Evolutionary conservation across 2,329 filamentous ascomycete genomes (phyloP).

Genomic region (Pseudocercospora musae): DNA sequence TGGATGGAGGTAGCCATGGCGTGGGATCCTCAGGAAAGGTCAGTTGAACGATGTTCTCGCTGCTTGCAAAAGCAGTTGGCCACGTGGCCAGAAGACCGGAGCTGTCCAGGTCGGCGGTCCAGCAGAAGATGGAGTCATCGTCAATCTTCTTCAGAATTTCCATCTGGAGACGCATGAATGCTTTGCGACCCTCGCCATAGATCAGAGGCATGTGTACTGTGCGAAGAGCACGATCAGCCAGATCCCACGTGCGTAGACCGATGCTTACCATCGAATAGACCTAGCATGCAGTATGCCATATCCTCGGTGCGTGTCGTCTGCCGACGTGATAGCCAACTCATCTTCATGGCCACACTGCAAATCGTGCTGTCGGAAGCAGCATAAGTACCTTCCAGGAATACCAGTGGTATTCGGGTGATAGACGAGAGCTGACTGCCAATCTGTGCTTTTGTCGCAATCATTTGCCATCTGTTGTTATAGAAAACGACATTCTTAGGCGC

Average conservation of each 20-base stretch:
- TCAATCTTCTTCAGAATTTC: conserved; percentile 22
- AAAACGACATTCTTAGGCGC: background rate
- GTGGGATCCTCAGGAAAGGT: background rate
- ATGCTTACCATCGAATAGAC: conserved; percentile 18
- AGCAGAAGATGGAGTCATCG: conserved; percentile 28
- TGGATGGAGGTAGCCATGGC: background rate
- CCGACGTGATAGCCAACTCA: conserved; percentile 24
- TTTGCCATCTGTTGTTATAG: background rate
- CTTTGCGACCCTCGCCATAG: conserved; percentile 23
- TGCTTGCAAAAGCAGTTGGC: conserved; percentile 41
- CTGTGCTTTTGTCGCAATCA: background rate
- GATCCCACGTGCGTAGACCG: background rate
- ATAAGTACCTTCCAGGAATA: background rate
- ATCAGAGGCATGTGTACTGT: conserved; percentile 25
- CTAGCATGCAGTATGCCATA: conserved; percentile 14
- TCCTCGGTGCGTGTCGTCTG: conserved; percentile 22
- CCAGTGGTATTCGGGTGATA: conserved; percentile 2
- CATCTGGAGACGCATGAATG: conserved; percentile 27
- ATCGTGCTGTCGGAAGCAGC: background rate
- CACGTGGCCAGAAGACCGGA: conserved; percentile 28
- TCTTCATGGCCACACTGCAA: conserved; percentile 13
- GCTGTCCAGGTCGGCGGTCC: conserved; percentile 5
- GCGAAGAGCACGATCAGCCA: background rate
- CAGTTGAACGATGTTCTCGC: conserved; percentile 23
- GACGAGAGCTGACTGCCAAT: background rate